A percentile compares a stretch with the other conserved stretches of the same genome.
phyloP scores from a whole-genome alignment of 2,329 filamentous ascomycete species.

The Drechslerella dactyloides region DNA sequence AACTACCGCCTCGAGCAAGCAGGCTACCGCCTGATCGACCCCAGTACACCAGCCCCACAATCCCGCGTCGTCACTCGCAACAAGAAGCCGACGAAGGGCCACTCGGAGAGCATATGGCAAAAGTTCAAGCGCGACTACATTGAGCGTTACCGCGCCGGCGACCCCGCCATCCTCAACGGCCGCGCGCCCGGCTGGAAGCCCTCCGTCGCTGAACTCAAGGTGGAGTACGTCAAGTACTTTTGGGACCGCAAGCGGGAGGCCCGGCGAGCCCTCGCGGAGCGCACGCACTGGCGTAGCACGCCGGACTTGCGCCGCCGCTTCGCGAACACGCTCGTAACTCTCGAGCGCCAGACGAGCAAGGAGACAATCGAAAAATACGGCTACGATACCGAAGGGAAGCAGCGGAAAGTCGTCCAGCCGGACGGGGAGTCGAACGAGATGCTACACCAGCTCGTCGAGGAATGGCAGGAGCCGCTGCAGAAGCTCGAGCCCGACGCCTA shows the following conservation, averaged over 20 bases:
- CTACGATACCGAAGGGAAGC: not conserved
- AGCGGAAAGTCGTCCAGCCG: not conserved
- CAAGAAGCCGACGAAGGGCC: slow-evolving; percentile 8
- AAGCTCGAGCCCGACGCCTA: slow-evolving; percentile 26
- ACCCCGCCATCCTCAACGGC: slow-evolving; percentile 33
- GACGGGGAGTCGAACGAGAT: not conserved
- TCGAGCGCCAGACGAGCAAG: slow-evolving; percentile 15
- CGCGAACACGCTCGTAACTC: slow-evolving; percentile 19
- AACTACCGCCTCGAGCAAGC: slow-evolving; percentile 12
- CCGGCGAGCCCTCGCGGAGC: slow-evolving; percentile 13
- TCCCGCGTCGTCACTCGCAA: slow-evolving; percentile 20
- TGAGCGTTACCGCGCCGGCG: slow-evolving; percentile 22
- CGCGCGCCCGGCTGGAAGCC: slow-evolving; percentile 27
- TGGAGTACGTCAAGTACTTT: slow-evolving; percentile 23
- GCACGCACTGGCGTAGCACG: slow-evolving; percentile 29
- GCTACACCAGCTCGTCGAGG: slow-evolving; percentile 18
- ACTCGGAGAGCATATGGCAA: slow-evolving; percentile 32
- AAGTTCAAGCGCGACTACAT: slow-evolving; percentile 35
- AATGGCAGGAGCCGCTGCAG: slow-evolving; percentile 17
- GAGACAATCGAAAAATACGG: slow-evolving; percentile 13
- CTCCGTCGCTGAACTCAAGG: slow-evolving; percentile 20
- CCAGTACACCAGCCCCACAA: slow-evolving; percentile 9
- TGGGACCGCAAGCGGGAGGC: slow-evolving; percentile 12
- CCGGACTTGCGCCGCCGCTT: slow-evolving; percentile 25
- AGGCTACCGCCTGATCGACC: slow-evolving; percentile 19